Base-by-base conservation (phyloP, 2,329 filamentous ascomycete species). In the Lasiodiplodia sp. region DNA sequence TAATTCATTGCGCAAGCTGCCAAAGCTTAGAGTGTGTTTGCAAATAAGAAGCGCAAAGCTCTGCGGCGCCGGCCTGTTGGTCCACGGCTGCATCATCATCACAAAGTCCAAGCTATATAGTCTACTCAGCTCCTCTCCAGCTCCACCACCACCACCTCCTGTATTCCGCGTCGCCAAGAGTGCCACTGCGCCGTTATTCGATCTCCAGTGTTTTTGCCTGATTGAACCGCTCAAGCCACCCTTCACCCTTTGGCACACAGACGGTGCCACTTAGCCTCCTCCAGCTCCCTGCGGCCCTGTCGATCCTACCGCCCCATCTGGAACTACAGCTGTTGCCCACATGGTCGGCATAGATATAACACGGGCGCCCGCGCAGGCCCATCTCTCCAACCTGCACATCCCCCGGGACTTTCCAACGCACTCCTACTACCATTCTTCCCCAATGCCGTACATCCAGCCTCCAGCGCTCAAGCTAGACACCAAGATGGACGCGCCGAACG, bases 401-500 rank as follows among this genome's bases (percentile, higher is more conserved):
- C 25, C 49, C 44, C 58, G 28, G 58, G n/a, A 14, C 58, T 51
- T 28, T 25, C 58, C 28, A 51, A 10, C 18, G 12, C 7, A 51
- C 60, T 25, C 14, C 63, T 31, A 47, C 28, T 47, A 56, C 28
- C n/a, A 62, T 16, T 44, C 28, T 34, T 40, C 40, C 31, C 23
- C 56, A 23, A 68, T 68, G 37, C 47, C 63, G 6, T 44, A n/a
- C 47, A 31, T 55, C 28, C 56, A 62, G 5, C 55, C 25, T 28
- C 65, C 53, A 38, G 16, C 28, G 12, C 52, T 47, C 40, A 66
- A 57, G 34, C 34, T 38, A 11, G 53, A 40, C 38, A 49, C 37
- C 58, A 73, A 70, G 51, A 80, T 81, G 78, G 77, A 81, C 64
- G 75, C 77, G 64, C 78, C 81, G 68, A 81, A 78, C 70, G 73